phyloP scores from a whole-genome alignment of 345 rosid species.

The Citrus hindsii region DNA sequence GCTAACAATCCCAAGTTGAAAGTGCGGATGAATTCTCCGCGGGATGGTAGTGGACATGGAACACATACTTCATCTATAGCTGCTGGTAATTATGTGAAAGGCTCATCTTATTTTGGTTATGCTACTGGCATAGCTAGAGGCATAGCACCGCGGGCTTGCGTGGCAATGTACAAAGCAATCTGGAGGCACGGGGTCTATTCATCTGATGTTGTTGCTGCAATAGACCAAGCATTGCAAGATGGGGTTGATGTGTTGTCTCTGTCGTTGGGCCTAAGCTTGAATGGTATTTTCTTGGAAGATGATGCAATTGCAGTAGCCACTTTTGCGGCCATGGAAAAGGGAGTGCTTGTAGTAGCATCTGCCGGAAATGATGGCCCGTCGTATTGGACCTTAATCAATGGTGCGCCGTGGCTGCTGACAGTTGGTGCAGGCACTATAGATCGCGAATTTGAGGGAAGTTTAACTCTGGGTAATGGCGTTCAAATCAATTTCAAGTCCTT shows the following conservation, averaged over 20 bases:
- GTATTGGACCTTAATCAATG: constrained; percentile 28
- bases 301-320: constrained; percentile 42
- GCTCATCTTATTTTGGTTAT: constrained; percentile 45
- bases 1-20: constrained; percentile 31
- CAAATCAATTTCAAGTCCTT: constrained; percentile 22
- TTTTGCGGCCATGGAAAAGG: constrained; percentile 36
- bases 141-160: constrained; percentile 36
- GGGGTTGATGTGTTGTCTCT: constrained; percentile 45
- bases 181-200: constrained; percentile 29
- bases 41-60: constrained; percentile 42
- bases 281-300: constrained; percentile 14
- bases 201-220: constrained; percentile 48
- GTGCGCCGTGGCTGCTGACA: constrained; percentile 43
- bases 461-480: constrained; percentile 31
- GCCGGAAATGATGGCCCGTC: constrained; percentile 45
- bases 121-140: constrained; percentile 35
- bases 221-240: constrained; percentile 48
- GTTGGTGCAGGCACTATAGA: constrained; percentile 38
- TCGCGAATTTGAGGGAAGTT: constrained; percentile 28
- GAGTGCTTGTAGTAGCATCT: constrained; percentile 39
- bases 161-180: constrained; percentile 38
- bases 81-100: constrained; percentile 34
- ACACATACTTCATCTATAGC: constrained; percentile 51
- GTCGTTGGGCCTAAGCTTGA: constrained; percentile 17
- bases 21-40: constrained; percentile 21